Percentiles rank a stretch among this genome's conserved stretches.
Evolutionary conservation across 768 basidiomycete genomes (phyloP).

Genomic region (Tricholoma flavovirens): DNA sequence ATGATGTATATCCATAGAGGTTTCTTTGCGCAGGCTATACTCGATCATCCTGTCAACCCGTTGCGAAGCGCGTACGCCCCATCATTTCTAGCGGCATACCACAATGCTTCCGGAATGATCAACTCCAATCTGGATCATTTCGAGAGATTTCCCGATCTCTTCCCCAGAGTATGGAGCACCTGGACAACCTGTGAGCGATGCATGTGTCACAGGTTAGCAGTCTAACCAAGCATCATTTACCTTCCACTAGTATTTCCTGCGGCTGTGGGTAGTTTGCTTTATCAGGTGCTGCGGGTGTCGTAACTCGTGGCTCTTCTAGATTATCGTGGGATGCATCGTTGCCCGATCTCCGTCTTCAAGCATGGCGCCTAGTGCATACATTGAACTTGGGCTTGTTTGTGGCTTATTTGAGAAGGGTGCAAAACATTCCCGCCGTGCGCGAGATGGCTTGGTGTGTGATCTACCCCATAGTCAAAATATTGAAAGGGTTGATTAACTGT

Average conservation of each 20-base stretch:
- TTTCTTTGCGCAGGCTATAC: conserved; percentile 67
- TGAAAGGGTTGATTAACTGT: background rate
- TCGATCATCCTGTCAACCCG: conserved; percentile 62
- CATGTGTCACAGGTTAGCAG: too few species aligned
- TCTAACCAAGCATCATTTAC: background rate
- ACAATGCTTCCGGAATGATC: conserved; percentile 62
- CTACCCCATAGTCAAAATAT: background rate
- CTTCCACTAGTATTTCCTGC: conserved; percentile 35
- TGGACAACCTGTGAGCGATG: conserved; percentile 49
- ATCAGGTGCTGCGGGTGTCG: background rate
- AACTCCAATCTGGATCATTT: conserved; percentile 46
- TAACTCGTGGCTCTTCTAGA: conserved; percentile 27
- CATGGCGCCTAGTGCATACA: conserved; percentile 62
- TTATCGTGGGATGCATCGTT: conserved; percentile 62
- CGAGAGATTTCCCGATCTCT: conserved; percentile 55
- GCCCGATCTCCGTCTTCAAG: conserved; percentile 58
- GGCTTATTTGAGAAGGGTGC: conserved; percentile 61
- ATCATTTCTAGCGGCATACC: conserved; percentile 66
- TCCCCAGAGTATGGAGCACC: conserved; percentile 56
- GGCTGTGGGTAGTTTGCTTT: conserved; percentile 28
- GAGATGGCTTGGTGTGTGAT: conserved; percentile 46
- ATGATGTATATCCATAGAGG: conserved; percentile 63
- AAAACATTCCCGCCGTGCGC: conserved; percentile 47
- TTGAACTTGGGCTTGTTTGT: conserved; percentile 60
- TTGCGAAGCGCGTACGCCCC: conserved; percentile 67